Evolutionary conservation across 2,329 filamentous ascomycete species (phyloP).

Genomic region (Aspergillus japonicus): DNA sequence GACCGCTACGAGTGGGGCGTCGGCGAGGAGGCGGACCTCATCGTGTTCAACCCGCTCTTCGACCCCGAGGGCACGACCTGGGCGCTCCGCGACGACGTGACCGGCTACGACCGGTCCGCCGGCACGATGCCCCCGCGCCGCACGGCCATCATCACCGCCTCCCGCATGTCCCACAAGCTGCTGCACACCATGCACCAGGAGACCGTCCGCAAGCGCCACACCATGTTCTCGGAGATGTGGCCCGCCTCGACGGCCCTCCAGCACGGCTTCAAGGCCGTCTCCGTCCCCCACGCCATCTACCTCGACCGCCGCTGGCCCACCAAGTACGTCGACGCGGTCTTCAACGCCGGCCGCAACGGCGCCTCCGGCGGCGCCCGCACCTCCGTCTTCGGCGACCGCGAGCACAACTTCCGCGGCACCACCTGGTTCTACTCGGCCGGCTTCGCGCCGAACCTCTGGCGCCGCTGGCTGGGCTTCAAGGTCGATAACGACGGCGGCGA

Average conservation of each 20-base stretch:
- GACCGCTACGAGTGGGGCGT: constrained; percentile 86
- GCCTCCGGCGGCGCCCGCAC: constrained; percentile 70
- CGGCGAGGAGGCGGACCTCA: constrained; percentile 85
- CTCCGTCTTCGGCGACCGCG: constrained; percentile 75
- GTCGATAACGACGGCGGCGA: constrained; percentile 78
- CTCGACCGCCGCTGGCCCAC: constrained; percentile 84
- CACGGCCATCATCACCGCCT: constrained; percentile 83
- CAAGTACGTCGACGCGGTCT: constrained; percentile 71
- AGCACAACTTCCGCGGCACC: constrained; percentile 83
- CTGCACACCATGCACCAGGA: constrained; percentile 87
- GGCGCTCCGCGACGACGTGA: constrained; percentile 78
- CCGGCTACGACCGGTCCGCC: constrained; percentile 68
- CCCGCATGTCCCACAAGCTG: constrained; percentile 76
- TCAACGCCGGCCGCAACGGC: constrained; percentile 76
- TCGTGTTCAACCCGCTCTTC: constrained; percentile 89
- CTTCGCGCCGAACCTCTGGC: constrained; percentile 78
- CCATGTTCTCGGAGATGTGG: constrained; percentile 97
- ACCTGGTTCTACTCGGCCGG: constrained; percentile 90
- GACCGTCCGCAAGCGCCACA: constrained; percentile 78
- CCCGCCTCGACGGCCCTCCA: constrained; percentile 82
- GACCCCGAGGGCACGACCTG: constrained; percentile 85
- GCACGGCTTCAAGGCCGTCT: constrained; percentile 90
- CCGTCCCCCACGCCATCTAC: constrained; percentile 83
- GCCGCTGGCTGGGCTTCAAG: constrained; percentile 79
- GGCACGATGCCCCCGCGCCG: constrained; percentile 66